phyloP scores from a whole-genome alignment of 1,284 basidiomycete species.

The Boletus sp. region DNA sequence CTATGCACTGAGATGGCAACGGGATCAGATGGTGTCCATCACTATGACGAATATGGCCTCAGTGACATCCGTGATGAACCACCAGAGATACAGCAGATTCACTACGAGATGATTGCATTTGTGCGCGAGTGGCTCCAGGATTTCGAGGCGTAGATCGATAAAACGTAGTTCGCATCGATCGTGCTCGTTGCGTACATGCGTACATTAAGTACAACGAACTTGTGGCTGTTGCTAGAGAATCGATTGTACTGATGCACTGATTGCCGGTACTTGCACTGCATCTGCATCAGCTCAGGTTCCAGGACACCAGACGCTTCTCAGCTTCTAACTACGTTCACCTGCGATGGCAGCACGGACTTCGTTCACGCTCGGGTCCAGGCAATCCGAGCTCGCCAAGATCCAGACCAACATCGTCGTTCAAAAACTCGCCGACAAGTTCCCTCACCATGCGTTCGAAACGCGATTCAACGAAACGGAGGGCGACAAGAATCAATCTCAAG shows the following conservation, averaged over 20 bases:
- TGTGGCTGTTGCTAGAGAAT: too few relatives aligned
- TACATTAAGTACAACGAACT: background rate
- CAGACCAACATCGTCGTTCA: slow-evolving; percentile 82
- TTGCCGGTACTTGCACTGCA: background rate
- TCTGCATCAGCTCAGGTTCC: background rate
- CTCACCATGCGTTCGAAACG: slow-evolving; percentile 61
- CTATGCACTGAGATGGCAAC: slow-evolving; percentile 4
- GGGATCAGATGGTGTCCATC: slow-evolving; percentile 77
- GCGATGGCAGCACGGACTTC: slow-evolving; percentile 30
- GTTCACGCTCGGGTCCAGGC: slow-evolving; percentile 81
- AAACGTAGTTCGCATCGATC: background rate
- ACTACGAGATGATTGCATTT: slow-evolving; percentile 80
- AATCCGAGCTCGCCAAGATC: slow-evolving; percentile 83
- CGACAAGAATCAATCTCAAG: slow-evolving; percentile 88
- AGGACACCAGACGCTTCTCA: background rate
- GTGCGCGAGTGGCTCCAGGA: slow-evolving; percentile 83
- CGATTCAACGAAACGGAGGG: slow-evolving; percentile 91
- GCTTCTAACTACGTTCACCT: slow-evolving; percentile 4
- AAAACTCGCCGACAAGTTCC: slow-evolving; percentile 54
- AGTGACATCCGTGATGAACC: slow-evolving; percentile 71
- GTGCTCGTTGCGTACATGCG: background rate
- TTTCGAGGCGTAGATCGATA: slow-evolving; percentile 40
- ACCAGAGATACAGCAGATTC: slow-evolving; percentile 77
- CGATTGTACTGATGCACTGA: background rate
- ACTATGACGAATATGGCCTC: slow-evolving; percentile 91